Evolutionary conservation across 331 rosid genomes (phyloP), one percentile per base, ranked within the genome.

Genomic region (Phaseolus coccineus): DNA sequence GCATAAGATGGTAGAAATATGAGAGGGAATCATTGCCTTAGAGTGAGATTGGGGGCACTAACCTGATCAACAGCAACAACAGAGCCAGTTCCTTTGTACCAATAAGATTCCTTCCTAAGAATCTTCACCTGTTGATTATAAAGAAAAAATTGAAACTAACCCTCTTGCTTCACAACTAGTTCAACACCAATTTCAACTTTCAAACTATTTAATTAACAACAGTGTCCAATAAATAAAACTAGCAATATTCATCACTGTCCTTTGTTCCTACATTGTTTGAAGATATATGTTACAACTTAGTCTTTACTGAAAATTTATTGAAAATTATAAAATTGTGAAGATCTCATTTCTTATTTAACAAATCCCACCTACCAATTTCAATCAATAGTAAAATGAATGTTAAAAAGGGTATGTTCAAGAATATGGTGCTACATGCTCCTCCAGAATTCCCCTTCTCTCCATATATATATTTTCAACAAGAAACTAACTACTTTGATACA

Each of bases 41-140:
- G 65, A 47, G 24, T 8, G 48, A 37, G 73, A 30, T 62, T 59
- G 76, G 71, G 52, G 63, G 5, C 39, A 63, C 78, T 46, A 57
- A 92, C 96, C 95, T 92, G 97, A 82, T 92, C 97, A 82, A 92
- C 97, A 53, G 97, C 92, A 51, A 92, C 97, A 30, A 92, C 97
- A 22, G 94, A 86, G 40, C 97, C 97, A 27, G 77, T 51, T 33
- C 90, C 96, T 33, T 90, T 92, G 84, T 64, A 92, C 97, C 97
- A 92, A 87, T 92, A 90, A 6, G 97, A 92, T 82, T 90, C 97
- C 87, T 66, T 89, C 88, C 96, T 90, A 10, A 89, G 94, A 87
- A 92, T 89, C 90, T 86, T 92, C 77, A 92, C 96, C 96, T 92
- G 85, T 55, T 74, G 3, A n/a, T 14, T 67, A 64, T 50, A 80